Conservation (phyloP, 345 rosid species). For the Citrus glauca region DNA sequence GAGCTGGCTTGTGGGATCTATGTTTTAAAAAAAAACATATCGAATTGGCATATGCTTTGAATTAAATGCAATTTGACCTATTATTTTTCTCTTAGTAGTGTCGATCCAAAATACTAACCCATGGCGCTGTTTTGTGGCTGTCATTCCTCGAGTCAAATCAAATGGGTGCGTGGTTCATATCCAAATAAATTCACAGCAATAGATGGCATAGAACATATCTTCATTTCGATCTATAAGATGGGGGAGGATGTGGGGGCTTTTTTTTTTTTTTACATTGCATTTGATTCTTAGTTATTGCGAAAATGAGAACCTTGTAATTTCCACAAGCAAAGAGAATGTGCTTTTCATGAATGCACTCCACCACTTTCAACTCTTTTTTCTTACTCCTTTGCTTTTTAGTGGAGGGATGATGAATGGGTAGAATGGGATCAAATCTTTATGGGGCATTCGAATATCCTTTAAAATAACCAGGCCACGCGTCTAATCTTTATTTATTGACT, state of each 20-base stretch:
- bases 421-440: background rate
- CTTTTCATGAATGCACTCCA: background rate
- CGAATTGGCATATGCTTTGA: background rate
- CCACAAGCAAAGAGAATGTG: background rate
- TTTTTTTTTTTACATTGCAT: background rate
- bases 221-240: background rate
- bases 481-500: too few relatives aligned
- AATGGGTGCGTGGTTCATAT: too few relatives aligned
- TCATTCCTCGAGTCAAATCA: background rate
- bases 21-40: background rate
- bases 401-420: background rate
- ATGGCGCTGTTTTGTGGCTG: background rate
- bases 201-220: background rate
- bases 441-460: background rate
- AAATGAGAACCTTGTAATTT: too few relatives aligned
- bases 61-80: background rate
- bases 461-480: too few relatives aligned
- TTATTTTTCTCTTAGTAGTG: background rate
- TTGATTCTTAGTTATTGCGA: background rate
- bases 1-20: background rate
- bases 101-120: background rate
- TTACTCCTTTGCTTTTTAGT: background rate
- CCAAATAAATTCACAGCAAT: too few relatives aligned
- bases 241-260: background rate
- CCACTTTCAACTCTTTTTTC: background rate